Evolutionary conservation across 1,284 basidiomycete genomes (phyloP), one percentile per base, ranked within the genome.

Genomic region (Trametes polyzona): DNA sequence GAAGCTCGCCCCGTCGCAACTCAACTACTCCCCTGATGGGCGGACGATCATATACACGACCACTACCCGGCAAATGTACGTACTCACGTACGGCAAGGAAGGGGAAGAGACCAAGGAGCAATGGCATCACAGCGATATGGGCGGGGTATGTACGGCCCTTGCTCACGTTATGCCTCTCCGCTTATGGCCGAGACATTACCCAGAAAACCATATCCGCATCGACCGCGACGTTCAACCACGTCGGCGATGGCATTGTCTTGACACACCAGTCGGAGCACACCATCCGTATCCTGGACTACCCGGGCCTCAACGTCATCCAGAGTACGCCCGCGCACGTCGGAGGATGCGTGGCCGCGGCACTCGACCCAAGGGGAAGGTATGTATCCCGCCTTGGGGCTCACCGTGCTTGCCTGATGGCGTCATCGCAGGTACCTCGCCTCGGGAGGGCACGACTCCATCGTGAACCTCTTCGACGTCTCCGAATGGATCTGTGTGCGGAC

Each of bases 401-500:
- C 21, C 12, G 10, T 14, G 21, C 3, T 11, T 19, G 8, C 17
- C 23, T 47, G 16, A 37, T 26, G 11, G 1, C 10, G 3, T 12
- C 16, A 10, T 17, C 9, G 11, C 65, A 88, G 84, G 58, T 92
- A 91, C 64, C 77, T 92, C 30, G 88, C 88, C 2, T 88, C 89
- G 0, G 90, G 88, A 33, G 90, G 90, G 14, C 78, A 83, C 52
- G 90, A 92, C 67, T 89, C 88, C 2, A 91, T 92, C 57, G 84
- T 93, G 44, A 89, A 91, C 66, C 74, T 92, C 65, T 90, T 91
- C 67, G 89, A 91, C 67, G 67, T 86, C 52, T 76, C 77, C n/a
- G 88, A 91, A 56, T 91, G 88, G 88, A 87, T 92, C 57, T 88
- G 85, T 60, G 79, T 83, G 3, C 80, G 86, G 41, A 90, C 88